Conservation (phyloP, 768 basidiomycete genomes). For the Boletus subparvulus region DNA sequence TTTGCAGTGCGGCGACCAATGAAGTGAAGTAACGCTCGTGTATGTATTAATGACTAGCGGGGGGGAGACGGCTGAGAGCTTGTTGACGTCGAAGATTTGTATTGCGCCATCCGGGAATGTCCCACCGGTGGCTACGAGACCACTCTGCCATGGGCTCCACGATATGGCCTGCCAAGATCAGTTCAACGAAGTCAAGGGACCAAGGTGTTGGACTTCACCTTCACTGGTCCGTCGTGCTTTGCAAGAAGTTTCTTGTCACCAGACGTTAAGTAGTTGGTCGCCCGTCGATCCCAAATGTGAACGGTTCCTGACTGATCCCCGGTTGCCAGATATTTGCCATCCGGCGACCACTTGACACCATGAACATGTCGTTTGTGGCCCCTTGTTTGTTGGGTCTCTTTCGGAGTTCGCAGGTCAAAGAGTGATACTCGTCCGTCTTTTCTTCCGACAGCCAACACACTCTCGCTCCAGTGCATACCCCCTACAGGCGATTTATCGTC, state of each 20-base stretch:
- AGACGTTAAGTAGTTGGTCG: conserved; percentile 31
- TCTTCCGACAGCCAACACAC: conserved; percentile 40
- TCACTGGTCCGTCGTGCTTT: conserved; percentile 45
- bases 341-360: conserved; percentile 42
- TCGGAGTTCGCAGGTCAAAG: conserved; percentile 36
- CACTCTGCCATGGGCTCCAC: conserved; percentile 74
- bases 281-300: conserved; percentile 45
- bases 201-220: conserved; percentile 29
- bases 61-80: conserved; percentile 43
- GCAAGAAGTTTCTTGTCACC: conserved; percentile 38
- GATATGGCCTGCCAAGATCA: conserved; percentile 53
- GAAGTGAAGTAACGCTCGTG: conserved; percentile 59
- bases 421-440: conserved; percentile 39
- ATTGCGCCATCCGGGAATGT: conserved; percentile 60
- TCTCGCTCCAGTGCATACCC: conserved; percentile 41
- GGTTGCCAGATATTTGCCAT: conserved; percentile 41
- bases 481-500: conserved; percentile 36
- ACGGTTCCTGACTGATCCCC: conserved; percentile 42
- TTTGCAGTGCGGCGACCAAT: conserved; percentile 76
- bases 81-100: conserved; percentile 49
- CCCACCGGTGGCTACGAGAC: conserved; percentile 66
- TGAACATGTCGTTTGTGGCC: conserved; percentile 37
- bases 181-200: not conserved
- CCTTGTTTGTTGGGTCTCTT: conserved; percentile 27
- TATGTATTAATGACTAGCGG: conserved; percentile 45